Conservation (phyloP, 257 asterid genomes). For the Petrea volubilis region DNA sequence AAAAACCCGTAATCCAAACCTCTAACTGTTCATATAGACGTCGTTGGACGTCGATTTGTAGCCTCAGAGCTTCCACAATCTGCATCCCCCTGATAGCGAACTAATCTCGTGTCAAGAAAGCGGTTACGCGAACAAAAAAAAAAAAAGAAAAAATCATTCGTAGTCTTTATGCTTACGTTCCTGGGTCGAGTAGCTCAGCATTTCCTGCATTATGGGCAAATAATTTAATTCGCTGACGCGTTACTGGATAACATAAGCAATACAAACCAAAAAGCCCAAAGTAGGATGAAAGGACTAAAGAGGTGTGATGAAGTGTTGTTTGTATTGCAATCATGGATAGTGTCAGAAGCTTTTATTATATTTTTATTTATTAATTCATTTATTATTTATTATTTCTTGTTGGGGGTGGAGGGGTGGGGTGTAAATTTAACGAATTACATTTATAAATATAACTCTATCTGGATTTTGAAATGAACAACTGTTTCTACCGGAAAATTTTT, state of each 20-base stretch:
- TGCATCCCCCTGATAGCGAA: conserved; percentile 28
- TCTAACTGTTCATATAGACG: conserved; percentile 38
- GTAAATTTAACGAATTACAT: too few relatives aligned
- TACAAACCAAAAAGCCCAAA: neutral
- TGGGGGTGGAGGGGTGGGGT: too few relatives aligned
- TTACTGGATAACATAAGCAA: neutral
- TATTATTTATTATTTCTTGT: too few relatives aligned
- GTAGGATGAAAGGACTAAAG: neutral
- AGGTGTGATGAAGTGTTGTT: neutral
- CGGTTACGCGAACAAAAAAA: neutral
- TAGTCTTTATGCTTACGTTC: conserved; percentile 31
- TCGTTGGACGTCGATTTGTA: conserved; percentile 39
- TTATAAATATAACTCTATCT: too few relatives aligned
- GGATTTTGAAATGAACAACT: too few relatives aligned
- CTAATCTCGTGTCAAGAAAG: neutral
- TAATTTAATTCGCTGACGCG: neutral
- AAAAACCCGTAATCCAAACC: conserved; percentile 19
- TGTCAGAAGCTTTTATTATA: too few relatives aligned
- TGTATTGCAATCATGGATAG: too few relatives aligned
- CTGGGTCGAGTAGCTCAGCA: conserved; percentile 14
- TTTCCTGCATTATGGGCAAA: conserved; percentile 29
- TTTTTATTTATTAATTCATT: too few relatives aligned
- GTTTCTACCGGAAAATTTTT: too few relatives aligned
- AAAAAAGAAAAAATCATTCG: too few relatives aligned
- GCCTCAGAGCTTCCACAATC: conserved; percentile 40